Conservation (phyloP, 164 flowering plant genomes). For the Sedum album region DNA sequence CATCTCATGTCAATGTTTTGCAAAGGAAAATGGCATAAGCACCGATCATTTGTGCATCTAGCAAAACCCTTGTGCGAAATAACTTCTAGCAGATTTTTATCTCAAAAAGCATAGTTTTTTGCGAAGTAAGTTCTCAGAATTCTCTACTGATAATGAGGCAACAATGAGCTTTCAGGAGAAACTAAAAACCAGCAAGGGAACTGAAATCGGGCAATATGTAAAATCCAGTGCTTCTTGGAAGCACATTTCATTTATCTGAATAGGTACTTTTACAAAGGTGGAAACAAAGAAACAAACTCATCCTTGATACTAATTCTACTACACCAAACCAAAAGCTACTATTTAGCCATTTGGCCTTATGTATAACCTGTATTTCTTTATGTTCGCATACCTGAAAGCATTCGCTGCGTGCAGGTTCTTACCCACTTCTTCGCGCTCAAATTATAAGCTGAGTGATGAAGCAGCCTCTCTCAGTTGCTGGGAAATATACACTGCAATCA, state of each 20-base stretch:
- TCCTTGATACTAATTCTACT: neutral
- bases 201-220: no score
- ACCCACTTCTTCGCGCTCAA: neutral
- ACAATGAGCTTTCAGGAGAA: no score
- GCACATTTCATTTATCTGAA: neutral
- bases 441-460: constrained; percentile 15
- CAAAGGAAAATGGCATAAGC: no score
- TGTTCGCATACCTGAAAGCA: neutral
- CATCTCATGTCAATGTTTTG: no score
- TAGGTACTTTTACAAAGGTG: neutral
- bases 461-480: neutral
- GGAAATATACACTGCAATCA: neutral
- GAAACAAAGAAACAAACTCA: neutral
- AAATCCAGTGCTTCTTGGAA: neutral
- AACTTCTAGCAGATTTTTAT: no score
- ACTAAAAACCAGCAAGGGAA: no score
- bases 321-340: neutral
- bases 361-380: neutral
- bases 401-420: neutral
- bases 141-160: no score
- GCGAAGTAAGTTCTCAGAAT: no score
- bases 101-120: no score
- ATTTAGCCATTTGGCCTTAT: neutral
- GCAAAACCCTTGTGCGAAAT: no score
- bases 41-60: no score